Conservation (phyloP, 2,329 filamentous ascomycete species). For the Botryotinia globosa region DNA sequence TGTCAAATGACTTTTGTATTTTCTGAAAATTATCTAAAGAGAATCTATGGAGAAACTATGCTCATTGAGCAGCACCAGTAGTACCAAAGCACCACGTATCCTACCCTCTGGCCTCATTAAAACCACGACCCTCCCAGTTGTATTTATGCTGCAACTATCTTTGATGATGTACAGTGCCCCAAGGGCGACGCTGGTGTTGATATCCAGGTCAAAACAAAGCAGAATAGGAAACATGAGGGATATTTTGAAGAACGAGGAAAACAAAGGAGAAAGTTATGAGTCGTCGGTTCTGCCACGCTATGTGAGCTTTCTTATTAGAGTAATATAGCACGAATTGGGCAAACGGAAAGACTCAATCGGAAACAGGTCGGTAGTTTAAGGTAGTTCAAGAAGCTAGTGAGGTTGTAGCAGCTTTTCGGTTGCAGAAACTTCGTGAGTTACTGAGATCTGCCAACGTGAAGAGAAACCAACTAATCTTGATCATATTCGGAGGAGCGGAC, state of each 20-base stretch:
- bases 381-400: background rate
- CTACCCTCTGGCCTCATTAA: background rate
- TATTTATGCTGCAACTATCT: constrained; percentile 15
- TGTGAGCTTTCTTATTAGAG: background rate
- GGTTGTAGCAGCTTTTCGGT: background rate
- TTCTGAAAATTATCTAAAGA: background rate
- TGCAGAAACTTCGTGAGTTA: background rate
- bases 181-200: background rate
- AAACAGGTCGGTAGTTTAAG: too few species aligned
- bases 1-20: constrained; percentile 4
- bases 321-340: background rate
- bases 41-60: background rate
- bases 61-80: background rate
- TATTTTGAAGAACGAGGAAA: background rate
- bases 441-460: background rate
- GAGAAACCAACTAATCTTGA: background rate
- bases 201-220: constrained; percentile 3
- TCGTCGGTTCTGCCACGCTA: background rate
- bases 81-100: background rate
- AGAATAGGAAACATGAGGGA: background rate
- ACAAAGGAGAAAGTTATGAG: background rate
- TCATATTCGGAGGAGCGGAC: background rate
- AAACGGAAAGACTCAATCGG: background rate
- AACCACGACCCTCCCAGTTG: background rate
- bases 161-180: constrained; percentile 8